A percentile compares a stretch with the other conserved stretches of the same genome.
These are phyloP conservation scores for Planoprotostelium fungivorum DNA, from an alignment of 78 protist species.

Conservation along the genomic window DNA sequence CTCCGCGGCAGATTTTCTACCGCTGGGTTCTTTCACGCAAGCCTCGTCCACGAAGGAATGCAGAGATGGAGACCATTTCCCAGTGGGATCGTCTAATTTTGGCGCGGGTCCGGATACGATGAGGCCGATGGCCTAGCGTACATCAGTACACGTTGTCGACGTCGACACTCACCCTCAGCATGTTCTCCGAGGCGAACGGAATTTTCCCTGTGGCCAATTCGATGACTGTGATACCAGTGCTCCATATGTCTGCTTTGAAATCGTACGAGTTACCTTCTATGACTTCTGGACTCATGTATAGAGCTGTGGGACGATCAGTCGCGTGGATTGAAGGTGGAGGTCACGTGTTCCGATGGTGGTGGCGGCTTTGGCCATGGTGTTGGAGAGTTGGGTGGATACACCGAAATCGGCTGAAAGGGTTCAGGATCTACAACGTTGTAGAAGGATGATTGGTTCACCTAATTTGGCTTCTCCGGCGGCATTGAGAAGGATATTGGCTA, in stretches of 20 bases:
- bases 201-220: slow-evolving; percentile 39
- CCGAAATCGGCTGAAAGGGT: background rate
- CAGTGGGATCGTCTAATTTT: background rate
- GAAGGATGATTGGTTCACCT: background rate
- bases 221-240: slow-evolving; percentile 71
- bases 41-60: background rate
- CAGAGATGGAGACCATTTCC: background rate
- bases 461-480: background rate
- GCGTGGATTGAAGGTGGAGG: background rate
- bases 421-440: background rate
- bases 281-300: slow-evolving; percentile 83
- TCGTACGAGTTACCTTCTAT: slow-evolving; percentile 57
- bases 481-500: background rate
- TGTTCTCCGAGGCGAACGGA: background rate
- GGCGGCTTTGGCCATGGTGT: background rate
- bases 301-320: slow-evolving; percentile 7
- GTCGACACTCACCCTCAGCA: background rate
- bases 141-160: background rate
- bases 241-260: slow-evolving; percentile 67
- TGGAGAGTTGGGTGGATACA: background rate
- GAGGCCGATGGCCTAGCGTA: background rate
- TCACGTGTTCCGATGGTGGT: background rate
- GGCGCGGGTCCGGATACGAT: background rate
- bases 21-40: background rate
- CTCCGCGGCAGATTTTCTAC: background rate